Conservation (phyloP, 345 rosid genomes). For the Trapa incisa region DNA sequence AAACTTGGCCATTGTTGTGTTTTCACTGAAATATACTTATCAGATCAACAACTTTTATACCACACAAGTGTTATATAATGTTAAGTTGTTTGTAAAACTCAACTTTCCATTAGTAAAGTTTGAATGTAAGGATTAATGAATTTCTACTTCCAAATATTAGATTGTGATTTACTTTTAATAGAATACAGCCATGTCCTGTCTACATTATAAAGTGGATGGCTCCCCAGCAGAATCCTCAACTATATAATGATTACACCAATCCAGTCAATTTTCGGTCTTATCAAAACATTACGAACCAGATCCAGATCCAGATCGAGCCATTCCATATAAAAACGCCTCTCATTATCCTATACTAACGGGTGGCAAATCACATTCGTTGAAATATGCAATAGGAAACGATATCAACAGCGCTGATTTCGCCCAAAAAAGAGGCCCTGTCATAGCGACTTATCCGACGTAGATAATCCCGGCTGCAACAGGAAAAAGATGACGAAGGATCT, state of each 20-base stretch:
- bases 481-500: not conserved
- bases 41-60: not conserved
- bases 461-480: not conserved
- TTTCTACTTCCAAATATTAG: not conserved
- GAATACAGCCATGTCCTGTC: not conserved
- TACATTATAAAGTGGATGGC: not conserved
- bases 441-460: not conserved
- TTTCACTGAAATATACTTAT: not conserved
- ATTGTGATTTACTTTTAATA: not conserved
- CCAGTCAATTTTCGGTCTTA: not conserved
- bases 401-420: not conserved
- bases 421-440: not conserved
- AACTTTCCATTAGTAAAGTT: not conserved
- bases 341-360: not conserved
- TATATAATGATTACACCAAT: not conserved
- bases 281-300: not conserved
- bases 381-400: not conserved
- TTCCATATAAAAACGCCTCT: not conserved
- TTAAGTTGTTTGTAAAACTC: not conserved
- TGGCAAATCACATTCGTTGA: not conserved
- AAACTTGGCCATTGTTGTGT: not conserved
- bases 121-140: not conserved
- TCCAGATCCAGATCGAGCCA: conserved; percentile 1
- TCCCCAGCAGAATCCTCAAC: not conserved
- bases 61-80: not conserved